phyloP scores from a whole-genome alignment of 2,329 filamentous ascomycete genomes.

The Metarhizium anisopliae region DNA sequence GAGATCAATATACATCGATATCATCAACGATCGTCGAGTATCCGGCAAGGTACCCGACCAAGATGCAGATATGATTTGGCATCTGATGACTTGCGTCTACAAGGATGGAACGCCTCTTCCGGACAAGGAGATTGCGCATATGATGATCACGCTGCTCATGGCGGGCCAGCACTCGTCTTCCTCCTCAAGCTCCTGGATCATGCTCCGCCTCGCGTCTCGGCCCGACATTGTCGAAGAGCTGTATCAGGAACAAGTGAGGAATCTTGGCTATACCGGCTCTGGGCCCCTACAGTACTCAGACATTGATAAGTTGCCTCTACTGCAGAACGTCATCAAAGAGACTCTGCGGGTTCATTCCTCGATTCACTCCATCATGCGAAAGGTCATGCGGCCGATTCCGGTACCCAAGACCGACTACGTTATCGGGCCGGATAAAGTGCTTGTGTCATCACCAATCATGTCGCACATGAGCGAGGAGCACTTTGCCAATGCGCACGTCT shows the following conservation, averaged over 20 bases:
- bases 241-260: conserved; percentile 53
- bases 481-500: conserved; percentile 36
- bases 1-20: conserved; percentile 60
- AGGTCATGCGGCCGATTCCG: conserved; percentile 58
- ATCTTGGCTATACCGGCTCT: conserved; percentile 32
- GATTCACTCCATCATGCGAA: conserved; percentile 65
- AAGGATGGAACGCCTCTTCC: conserved; percentile 62
- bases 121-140: conserved; percentile 70
- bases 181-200: conserved; percentile 68
- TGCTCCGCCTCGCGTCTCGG: conserved; percentile 61
- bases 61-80: conserved; percentile 64
- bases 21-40: conserved; percentile 53
- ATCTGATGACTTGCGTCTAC: conserved; percentile 69
- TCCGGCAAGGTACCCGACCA: conserved; percentile 27
- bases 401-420: conserved; percentile 47
- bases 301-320: conserved; percentile 50
- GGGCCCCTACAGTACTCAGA: conserved; percentile 47
- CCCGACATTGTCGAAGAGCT: conserved; percentile 64
- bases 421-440: conserved; percentile 40
- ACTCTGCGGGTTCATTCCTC: conserved; percentile 63
- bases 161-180: conserved; percentile 76
- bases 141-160: conserved; percentile 84
- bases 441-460: conserved; percentile 34
- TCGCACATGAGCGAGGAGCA: conserved; percentile 42
- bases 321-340: conserved; percentile 59